These are phyloP conservation scores for Apiotrichum montevideense DNA, from an alignment of 1,284 basidiomycete species.

Conservation along the genomic window DNA sequence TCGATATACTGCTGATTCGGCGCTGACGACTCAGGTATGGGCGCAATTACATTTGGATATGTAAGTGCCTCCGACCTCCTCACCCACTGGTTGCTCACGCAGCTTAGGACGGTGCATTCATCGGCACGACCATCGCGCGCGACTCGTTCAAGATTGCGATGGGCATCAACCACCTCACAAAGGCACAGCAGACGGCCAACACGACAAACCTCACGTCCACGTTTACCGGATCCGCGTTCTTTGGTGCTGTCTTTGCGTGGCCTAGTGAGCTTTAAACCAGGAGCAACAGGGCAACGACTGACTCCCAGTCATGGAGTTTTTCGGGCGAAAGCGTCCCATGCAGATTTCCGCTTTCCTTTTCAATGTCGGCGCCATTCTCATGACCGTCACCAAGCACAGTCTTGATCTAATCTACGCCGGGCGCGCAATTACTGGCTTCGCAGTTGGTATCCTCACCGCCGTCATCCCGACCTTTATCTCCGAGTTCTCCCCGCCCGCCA, in stretches of 20 bases:
- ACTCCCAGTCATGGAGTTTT: constrained; percentile 23
- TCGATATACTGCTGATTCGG: not conserved
- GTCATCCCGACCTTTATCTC: constrained; percentile 40
- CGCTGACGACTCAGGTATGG: constrained; percentile 3
- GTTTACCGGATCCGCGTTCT: constrained; percentile 44
- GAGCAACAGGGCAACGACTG: not conserved
- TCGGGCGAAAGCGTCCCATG: constrained; percentile 30
- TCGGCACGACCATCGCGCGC: constrained; percentile 49
- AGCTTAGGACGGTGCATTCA: constrained; percentile 36
- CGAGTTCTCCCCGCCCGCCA: constrained; percentile 43
- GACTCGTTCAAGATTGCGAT: constrained; percentile 51
- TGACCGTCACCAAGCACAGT: constrained; percentile 33
- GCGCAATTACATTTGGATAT: constrained; percentile 49
- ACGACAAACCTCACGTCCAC: constrained; percentile 45
- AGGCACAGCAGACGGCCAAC: constrained; percentile 34
- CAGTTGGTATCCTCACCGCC: constrained; percentile 32
- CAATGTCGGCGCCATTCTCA: constrained; percentile 37
- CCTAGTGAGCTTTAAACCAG: not conserved
- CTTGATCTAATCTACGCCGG: constrained; percentile 37
- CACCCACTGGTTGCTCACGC: no score
- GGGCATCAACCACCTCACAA: constrained; percentile 38
- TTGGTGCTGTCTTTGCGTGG: constrained; percentile 27
- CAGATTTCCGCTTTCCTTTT: constrained; percentile 35
- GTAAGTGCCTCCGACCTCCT: constrained; percentile 20
- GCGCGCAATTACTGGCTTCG: constrained; percentile 38